Conservation (phyloP, 768 basidiomycete species). For the Austroboletus eburneus region DNA sequence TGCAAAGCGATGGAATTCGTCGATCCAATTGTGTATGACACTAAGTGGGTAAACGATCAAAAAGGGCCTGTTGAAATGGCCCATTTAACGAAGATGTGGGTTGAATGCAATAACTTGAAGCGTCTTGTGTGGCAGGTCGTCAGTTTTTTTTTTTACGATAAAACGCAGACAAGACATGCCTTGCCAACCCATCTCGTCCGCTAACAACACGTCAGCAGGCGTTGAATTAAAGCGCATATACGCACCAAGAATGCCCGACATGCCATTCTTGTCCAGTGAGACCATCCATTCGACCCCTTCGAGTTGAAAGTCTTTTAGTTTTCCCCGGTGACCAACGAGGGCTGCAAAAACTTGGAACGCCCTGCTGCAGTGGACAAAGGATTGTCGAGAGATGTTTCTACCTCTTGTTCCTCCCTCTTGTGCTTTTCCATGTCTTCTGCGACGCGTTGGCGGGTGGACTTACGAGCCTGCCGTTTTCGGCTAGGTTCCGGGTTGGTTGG, state of each 20-base stretch:
- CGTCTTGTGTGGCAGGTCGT: conserved; percentile 61
- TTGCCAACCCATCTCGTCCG: conserved; percentile 98
- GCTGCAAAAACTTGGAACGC: too few relatives aligned
- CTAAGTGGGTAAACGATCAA: conserved; percentile 91
- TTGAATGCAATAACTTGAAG: conserved; percentile 94
- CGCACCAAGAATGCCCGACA: conserved; percentile 73
- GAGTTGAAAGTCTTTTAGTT: conserved; percentile 85
- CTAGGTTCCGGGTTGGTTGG: too few relatives aligned
- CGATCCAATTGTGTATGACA: conserved; percentile 87
- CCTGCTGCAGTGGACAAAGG: too few relatives aligned
- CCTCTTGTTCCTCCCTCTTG: neutral
- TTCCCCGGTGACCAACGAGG: conserved; percentile 88
- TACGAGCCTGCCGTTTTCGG: too few relatives aligned
- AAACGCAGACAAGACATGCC: conserved; percentile 33
- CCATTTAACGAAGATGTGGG: conserved; percentile 77
- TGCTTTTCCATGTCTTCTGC: too few relatives aligned
- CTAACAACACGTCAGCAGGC: too few relatives aligned
- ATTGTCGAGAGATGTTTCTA: conserved; percentile 10
- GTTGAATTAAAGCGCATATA: conserved; percentile 11
- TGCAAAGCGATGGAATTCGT: conserved; percentile 82
- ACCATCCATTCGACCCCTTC: conserved; percentile 97
- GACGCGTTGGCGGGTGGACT: too few relatives aligned
- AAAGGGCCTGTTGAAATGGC: conserved; percentile 69
- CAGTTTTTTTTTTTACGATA: too few relatives aligned
- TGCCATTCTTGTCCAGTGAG: conserved; percentile 78